Conservation (phyloP, 805 yeast genomes). For the Candida tibetensis region DNA sequence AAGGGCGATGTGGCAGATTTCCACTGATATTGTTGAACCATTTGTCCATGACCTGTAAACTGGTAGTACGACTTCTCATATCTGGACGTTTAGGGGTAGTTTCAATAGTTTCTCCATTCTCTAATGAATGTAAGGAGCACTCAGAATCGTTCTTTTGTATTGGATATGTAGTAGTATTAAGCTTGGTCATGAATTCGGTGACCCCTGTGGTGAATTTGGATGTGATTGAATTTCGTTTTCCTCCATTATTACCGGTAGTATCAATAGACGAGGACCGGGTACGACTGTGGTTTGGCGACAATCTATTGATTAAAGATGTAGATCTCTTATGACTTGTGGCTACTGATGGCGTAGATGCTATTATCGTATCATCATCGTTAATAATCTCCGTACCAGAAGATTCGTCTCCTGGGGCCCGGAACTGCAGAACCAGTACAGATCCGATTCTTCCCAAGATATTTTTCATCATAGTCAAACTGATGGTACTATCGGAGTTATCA, state of each 20-base stretch:
- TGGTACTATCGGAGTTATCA: slow-evolving; percentile 13
- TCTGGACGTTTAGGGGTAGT: slow-evolving; percentile 22
- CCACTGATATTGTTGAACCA: slow-evolving; percentile 37
- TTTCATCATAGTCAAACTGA: slow-evolving; percentile 30
- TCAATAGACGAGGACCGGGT: slow-evolving; percentile 40
- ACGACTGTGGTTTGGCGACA: slow-evolving; percentile 37
- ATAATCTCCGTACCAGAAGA: background rate
- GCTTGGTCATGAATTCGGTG: slow-evolving; percentile 41
- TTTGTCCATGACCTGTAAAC: slow-evolving; percentile 42
- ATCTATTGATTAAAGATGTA: slow-evolving; percentile 24
- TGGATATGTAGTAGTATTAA: slow-evolving; percentile 21
- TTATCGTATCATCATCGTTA: slow-evolving; percentile 6
- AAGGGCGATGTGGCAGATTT: slow-evolving; percentile 5
- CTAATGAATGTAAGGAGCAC: slow-evolving; percentile 34
- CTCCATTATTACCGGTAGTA: slow-evolving; percentile 9
- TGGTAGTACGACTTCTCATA: slow-evolving; percentile 32
- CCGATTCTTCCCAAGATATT: slow-evolving; percentile 36
- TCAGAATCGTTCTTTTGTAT: slow-evolving; percentile 21
- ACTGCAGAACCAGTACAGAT: slow-evolving; percentile 26
- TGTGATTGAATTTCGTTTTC: slow-evolving; percentile 32
- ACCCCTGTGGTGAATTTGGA: slow-evolving; percentile 41
- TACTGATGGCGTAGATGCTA: slow-evolving; percentile 3
- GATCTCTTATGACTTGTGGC: slow-evolving; percentile 11
- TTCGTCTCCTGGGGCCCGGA: slow-evolving; percentile 14
- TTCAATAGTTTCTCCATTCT: slow-evolving; percentile 18